Conservation (phyloP, 192 early-diverging fungal species). For the Dissophora globulifera region DNA sequence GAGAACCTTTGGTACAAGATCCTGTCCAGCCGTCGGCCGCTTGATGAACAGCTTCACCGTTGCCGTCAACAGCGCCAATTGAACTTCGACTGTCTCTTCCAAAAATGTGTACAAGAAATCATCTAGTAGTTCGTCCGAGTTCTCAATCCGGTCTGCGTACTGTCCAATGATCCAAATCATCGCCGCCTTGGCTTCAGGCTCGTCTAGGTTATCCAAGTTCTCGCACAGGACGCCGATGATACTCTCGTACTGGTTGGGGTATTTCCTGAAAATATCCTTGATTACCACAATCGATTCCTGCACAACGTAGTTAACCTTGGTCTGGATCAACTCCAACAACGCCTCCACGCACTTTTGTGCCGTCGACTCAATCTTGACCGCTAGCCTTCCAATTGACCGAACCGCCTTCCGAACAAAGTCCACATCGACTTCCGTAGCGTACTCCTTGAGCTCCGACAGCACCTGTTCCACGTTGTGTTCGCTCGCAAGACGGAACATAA, state of each 20-base stretch:
- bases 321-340: constrained; percentile 91
- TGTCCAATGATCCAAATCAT: constrained; percentile 99
- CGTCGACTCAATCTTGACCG: constrained; percentile 91
- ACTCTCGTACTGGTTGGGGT: constrained; percentile 96
- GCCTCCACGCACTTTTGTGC: constrained; percentile 90
- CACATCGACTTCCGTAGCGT: constrained; percentile 96
- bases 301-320: constrained; percentile 98
- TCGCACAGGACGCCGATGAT: constrained; percentile 94
- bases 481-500: constrained; percentile 88
- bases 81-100: constrained; percentile 92
- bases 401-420: constrained; percentile 99
- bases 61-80: constrained; percentile 93
- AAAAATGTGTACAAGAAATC: constrained; percentile 90
- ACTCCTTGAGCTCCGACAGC: constrained; percentile 91
- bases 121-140: constrained; percentile 90
- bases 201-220: constrained; percentile 95
- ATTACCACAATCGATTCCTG: constrained; percentile 99
- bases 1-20: constrained; percentile 91
- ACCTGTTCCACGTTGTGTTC: constrained; percentile 89
- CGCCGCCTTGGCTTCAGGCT: constrained; percentile 97
- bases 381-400: constrained; percentile 94
- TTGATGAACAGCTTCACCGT: constrained; percentile 97
- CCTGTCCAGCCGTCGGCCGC: constrained; percentile 90
- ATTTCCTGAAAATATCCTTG: constrained; percentile 98
- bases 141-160: constrained; percentile 97